Percentiles rank a stretch among this genome's conserved stretches.
Evolutionary conservation across 208 protist species (phyloP).

Genomic region (Leishmania tropica): DNA sequence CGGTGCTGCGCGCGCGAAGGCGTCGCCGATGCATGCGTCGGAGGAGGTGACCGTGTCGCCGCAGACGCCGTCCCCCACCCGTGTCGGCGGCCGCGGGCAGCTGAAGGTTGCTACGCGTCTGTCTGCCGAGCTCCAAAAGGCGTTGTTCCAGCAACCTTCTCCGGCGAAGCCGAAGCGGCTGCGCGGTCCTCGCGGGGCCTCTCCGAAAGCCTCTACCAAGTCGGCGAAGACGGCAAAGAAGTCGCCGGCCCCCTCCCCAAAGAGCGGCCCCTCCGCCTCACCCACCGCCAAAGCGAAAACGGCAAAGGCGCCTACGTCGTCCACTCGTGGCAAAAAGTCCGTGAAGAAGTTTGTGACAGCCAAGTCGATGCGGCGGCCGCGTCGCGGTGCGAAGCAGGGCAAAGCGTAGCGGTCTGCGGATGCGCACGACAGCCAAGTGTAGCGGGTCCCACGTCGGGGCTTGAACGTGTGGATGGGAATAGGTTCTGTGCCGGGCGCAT

Average conservation of each 20-base stretch:
- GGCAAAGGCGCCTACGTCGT: background rate
- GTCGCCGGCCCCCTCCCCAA: background rate
- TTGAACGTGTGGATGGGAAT: background rate
- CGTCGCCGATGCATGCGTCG: background rate
- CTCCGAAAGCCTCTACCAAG: slow-evolving; percentile 3
- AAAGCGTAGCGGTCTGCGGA: background rate
- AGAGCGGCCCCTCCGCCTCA: background rate
- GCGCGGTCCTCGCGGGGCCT: background rate
- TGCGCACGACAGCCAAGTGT: background rate
- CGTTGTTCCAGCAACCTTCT: slow-evolving; percentile 16
- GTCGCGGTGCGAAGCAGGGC: background rate
- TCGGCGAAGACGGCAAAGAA: background rate
- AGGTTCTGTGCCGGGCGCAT: background rate
- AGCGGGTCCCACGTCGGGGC: background rate
- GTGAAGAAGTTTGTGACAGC: slow-evolving; percentile 27
- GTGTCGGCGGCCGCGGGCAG: background rate
- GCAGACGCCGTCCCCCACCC: background rate
- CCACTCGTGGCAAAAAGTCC: background rate
- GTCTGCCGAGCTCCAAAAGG: slow-evolving; percentile 32
- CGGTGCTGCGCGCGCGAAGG: background rate
- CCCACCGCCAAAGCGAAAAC: background rate
- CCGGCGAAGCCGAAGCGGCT: background rate
- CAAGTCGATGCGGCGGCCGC: slow-evolving; percentile 20
- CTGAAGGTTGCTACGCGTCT: slow-evolving; percentile 32
- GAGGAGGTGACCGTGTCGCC: background rate